Evolutionary conservation across 208 protist species (phyloP).

Genomic region (Endotrypanum monterogeii): DNA sequence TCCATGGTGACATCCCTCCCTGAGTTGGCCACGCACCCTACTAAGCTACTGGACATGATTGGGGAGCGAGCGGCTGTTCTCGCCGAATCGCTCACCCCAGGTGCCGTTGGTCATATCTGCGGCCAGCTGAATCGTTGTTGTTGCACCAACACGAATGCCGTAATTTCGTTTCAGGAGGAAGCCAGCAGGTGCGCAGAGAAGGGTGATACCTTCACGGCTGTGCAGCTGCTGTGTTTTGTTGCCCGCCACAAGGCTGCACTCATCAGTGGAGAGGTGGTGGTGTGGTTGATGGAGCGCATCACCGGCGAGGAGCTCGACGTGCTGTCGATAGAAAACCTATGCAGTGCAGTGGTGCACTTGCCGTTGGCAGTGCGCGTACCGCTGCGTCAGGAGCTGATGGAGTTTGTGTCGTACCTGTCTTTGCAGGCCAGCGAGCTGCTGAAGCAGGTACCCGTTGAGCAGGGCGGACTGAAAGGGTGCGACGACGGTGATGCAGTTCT

Average conservation of each 20-base stretch:
- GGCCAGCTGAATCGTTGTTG: constrained; percentile 50
- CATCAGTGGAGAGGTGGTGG: constrained; percentile 53
- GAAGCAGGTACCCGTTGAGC: constrained; percentile 28
- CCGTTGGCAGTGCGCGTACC: constrained; percentile 31
- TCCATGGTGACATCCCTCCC: constrained; percentile 42
- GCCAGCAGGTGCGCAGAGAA: constrained; percentile 68
- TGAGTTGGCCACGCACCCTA: constrained; percentile 38
- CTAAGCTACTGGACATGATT: constrained; percentile 29
- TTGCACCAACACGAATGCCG: constrained; percentile 38
- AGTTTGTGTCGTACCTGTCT: constrained; percentile 44
- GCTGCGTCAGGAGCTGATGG: constrained; percentile 47
- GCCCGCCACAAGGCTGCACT: constrained; percentile 52
- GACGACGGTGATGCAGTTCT: constrained; percentile 36
- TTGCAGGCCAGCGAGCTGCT: constrained; percentile 46
- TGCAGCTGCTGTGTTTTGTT: constrained; percentile 72
- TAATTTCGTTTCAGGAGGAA: constrained; percentile 57
- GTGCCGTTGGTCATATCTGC: constrained; percentile 49
- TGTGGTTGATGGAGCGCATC: constrained; percentile 75
- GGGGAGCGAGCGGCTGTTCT: constrained; percentile 40
- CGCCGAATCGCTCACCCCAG: constrained; percentile 41
- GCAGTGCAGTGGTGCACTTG: constrained; percentile 44
- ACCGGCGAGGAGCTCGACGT: constrained; percentile 59
- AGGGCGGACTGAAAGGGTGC: constrained; percentile 50
- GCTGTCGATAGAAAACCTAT: constrained; percentile 44
- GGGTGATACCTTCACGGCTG: constrained; percentile 57